Base-by-base conservation (phyloP, 371 early-diverging fungal species). In the Mucor racemosus region DNA sequence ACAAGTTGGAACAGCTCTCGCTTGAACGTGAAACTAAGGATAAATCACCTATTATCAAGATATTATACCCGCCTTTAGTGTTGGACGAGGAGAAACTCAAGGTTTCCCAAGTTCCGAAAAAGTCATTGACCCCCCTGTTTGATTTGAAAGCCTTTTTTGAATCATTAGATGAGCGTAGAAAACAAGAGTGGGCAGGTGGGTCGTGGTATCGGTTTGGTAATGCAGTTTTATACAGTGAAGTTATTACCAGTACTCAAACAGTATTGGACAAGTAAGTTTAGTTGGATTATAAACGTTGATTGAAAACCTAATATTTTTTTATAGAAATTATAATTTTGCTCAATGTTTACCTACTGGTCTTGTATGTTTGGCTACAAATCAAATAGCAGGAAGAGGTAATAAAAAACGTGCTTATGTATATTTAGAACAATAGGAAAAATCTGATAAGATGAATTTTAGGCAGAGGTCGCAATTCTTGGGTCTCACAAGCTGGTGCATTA, bases 401-500 rank as follows among this genome's bases (percentile, higher is more conserved):
- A 7, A 21, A 69, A 53, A 63, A 58, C 11, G 41, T 38, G 48
- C 1, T 39, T 7, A 21, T 1, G 26, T 4, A 35, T n/a, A n/a
- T 35, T 50, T 17, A 46, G 17, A 42, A 53, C 19, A 60, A 55
- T 14, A 31, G n/a, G 44, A 62, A 50, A 64, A 21, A 63, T 46
- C 56, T 70, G 58, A 61, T 55, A 53, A 55, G 11, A 57, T 59
- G 15, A 14, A 39, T 14, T 10, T 13, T 41, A 63, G 74, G 74
- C 17, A 90, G 97, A 36, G 96, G 96, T 6, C 76, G 87, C n/a
- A 97, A 97, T 74, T 80, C 91, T 1, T 97, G 97, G 97, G 88
- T 97, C 8, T 95, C 96, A 39, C 94, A 94, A 15, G 75, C 81
- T 2, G 97, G 96, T 4, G 94, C 95, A 67, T 76, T 97, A 41